Base-by-base conservation (phyloP, 2,329 filamentous ascomycete genomes). In the Sporothrix mexicana region DNA sequence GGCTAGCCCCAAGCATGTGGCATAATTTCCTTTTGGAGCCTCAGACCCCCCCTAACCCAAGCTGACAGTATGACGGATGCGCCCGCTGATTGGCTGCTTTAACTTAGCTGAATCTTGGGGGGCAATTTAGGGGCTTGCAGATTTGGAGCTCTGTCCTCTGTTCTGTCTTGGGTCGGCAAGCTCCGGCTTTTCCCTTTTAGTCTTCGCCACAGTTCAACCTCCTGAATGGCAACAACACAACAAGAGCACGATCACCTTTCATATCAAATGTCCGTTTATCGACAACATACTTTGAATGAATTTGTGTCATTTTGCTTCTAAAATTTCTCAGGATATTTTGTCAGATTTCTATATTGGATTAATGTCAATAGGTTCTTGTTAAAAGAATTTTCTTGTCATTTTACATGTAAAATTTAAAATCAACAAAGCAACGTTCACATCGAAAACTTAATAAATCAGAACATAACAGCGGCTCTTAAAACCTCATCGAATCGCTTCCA, bases 61-160 rank as follows among this genome's bases (percentile, higher is more conserved):
- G 30, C 30, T 36, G 30, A 36, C 30, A 7, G 30, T 36, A 36
- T 7, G 5, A 7, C 30, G 7, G 30, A 4, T 17, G 25, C n/a
- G 57, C 30, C 41, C 15, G 30, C 57, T 61, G 41, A 64, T 64
- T 64, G 59, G 59, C 59, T 64, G 10, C 9, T 45, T 45, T 23
- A 12, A 17, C 59, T 62, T 20, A 17, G 13, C 36, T 15, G 13
- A n/a, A 36, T 51, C 15, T 7, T 36, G 5, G 30, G 30, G 30
- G 30, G 30, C 30, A 55, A 17, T 17, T 61, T 64, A 23, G n/a
- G 59, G 41, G 59, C 36, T 36, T 64, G 59, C 59, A 64, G 59
- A 45, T 20, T 23, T 9, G 59, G 8, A 64, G n/a, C 59, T 45
- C 25, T 43, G 36, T n/a, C 30, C 59, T 64, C 20, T 17, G 17